Base-by-base conservation (phyloP, 192 early-diverging fungal species). In the Entomortierella beljakovae region DNA sequence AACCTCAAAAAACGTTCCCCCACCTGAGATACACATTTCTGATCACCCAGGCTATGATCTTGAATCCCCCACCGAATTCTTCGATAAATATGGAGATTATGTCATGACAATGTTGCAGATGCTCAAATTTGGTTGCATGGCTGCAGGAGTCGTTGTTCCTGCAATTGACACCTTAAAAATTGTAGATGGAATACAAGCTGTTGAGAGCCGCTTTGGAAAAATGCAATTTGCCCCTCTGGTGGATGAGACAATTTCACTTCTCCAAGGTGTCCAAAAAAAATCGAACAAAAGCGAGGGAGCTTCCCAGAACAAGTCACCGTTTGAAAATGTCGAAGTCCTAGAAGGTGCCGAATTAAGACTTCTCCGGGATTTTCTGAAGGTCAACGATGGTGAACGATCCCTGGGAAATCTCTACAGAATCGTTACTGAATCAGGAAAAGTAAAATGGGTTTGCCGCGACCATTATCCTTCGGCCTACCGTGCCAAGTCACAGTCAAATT, bases 11-110 rank as follows among this genome's bases (percentile, higher is more conserved):
- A 25, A 10, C 13, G 23, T 46, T 9, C 37, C 35, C 25, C 22
- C 10, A 23, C 68, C 52, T 23, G 58, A 61, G 51, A 51, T 71
- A 6, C 70, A 72, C 40, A 20, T 72, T n/a, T 60, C 61, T 16
- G 46, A 64, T 0, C 70, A 72, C 51, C 42, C 43, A 20, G 70
- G 70, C 8, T 72, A 72, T 23, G 61, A 72, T 29, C 9, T 72
- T 23, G 56, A 57, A 0, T 18, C 46, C 15, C 70, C 70, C 7
- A 64, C 40, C 32, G 70, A 72, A 34, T 72, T 72, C 57, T 64
- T 72, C 31, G 35, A 72, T 34, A 72, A 72, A 32, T 72, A 72
- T n/a, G 65, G 65, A 1, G 28, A 54, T 18, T 68, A 68, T 31
- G 55, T 68, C 2, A 29, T 57, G 55, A 35, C 53, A 1, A 57